Conservation (phyloP, 352 stramenopile species). For the Globisporangium sylvaticum region DNA sequence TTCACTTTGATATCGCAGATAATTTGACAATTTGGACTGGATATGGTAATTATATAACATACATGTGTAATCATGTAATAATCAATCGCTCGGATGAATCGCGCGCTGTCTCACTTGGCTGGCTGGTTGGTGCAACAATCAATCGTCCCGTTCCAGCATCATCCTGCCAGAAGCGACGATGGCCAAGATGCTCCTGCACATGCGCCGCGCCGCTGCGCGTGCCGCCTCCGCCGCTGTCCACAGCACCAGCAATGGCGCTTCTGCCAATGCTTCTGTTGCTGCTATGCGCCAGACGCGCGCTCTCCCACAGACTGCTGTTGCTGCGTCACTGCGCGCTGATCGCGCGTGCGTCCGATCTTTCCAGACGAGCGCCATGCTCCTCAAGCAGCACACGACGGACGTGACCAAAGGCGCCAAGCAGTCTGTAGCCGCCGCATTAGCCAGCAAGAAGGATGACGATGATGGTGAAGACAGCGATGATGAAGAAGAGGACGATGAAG, state of each 20-base stretch:
- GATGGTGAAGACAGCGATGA: not conserved
- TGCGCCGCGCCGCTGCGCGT: conserved; percentile 12
- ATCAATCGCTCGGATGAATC: not conserved
- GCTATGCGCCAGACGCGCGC: not conserved
- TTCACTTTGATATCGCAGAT: not conserved
- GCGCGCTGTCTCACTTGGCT: not conserved
- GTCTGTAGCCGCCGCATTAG: conserved; percentile 10
- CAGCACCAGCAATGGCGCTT: not conserved
- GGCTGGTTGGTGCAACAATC: conserved; percentile 7
- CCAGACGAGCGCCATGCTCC: conserved; percentile 14
- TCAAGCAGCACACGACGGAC: conserved; percentile 23
- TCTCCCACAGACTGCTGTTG: not conserved
- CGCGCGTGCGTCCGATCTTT: conserved; percentile 7
- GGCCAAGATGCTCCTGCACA: conserved; percentile 12
- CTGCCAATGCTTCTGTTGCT: not conserved
- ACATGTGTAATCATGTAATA: not conserved
- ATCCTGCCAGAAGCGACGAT: conserved; percentile 4
- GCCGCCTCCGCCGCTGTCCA: not conserved
- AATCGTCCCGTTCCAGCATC: not conserved
- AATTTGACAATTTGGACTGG: not conserved
- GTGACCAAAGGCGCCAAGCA: conserved; percentile 17
- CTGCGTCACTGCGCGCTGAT: not conserved
- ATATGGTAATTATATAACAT: not conserved
- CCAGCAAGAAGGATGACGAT: conserved; percentile 11
- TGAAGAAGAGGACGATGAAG: conserved; percentile 7